Evolutionary conservation across 768 basidiomycete genomes (phyloP).

Genomic region (Pisolithus tinctorius): DNA sequence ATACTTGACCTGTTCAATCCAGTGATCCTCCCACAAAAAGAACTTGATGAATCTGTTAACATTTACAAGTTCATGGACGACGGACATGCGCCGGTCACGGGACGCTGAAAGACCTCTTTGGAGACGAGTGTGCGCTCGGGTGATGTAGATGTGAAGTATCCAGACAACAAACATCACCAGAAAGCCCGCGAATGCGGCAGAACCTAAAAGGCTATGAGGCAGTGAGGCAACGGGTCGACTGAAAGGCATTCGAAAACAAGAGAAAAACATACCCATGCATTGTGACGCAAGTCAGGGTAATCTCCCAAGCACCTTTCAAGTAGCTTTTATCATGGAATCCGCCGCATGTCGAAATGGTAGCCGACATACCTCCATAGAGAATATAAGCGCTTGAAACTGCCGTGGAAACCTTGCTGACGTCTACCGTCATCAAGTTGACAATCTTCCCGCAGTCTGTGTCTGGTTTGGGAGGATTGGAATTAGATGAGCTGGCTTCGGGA

Average conservation of each 20-base stretch:
- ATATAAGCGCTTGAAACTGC: conserved; percentile 48
- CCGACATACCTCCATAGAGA: conserved; percentile 50
- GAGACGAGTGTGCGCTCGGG: conserved; percentile 31
- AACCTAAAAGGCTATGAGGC: conserved; percentile 46
- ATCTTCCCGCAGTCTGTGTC: conserved; percentile 81
- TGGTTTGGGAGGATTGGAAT: conserved; percentile 41
- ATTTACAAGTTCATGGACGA: conserved; percentile 39
- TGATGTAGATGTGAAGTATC: conserved; percentile 36
- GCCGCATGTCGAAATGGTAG: neutral
- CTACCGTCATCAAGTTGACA: conserved; percentile 75
- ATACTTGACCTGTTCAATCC: conserved; percentile 34
- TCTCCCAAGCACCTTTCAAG: conserved; percentile 61
- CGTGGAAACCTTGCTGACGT: conserved; percentile 51
- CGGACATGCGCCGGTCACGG: conserved; percentile 38
- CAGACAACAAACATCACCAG: conserved; percentile 32
- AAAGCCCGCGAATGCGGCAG: conserved; percentile 52
- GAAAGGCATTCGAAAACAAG: neutral
- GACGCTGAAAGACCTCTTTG: conserved; percentile 26
- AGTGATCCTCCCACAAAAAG: conserved; percentile 35
- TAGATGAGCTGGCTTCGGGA: neutral
- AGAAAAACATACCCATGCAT: conserved; percentile 58
- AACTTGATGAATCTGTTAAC: conserved; percentile 37
- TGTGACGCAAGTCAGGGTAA: conserved; percentile 64
- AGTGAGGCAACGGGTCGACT: neutral
- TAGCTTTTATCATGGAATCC: neutral